Base-by-base conservation (phyloP, 805 yeast genomes). In the Clavispora phyllophila region DNA sequence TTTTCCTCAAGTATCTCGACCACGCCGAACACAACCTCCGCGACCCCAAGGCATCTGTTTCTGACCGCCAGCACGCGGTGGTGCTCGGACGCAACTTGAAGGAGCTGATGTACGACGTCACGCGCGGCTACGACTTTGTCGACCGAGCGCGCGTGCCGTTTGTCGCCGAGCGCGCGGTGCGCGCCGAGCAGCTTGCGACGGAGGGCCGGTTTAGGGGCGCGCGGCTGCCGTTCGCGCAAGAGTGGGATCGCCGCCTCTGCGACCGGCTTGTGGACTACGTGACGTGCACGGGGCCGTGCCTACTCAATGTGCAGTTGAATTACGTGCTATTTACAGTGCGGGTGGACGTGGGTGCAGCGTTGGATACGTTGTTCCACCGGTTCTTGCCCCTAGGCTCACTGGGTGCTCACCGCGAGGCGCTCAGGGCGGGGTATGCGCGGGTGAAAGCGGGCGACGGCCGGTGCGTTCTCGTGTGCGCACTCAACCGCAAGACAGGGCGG, bases 301-400 rank as follows among this genome's bases (percentile, higher is more conserved):
- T 70, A 34, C 47, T 61, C 22, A 67, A 66, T 39, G 44, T 70
- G 15, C 72, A 67, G 36, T 55, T 66, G 44, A 68, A 70, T 45
- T 70, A 58, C 43, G 55, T 64, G 9, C 51, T 68, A 31, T 68
- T 68, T 49, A 64, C 65, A 5, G 40, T 66, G 39, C 56, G 55
- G 15, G 53, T 68, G 17, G 65, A 68, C 45, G 39, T 61, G 8
- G 41, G 55, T 13, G 49, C 56, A 6, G 57, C 54, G 17, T 37
- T 64, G 33, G 63, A 63, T 36, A 37, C 40, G 15, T 24, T 44
- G 14, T 43, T 48, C 20, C 15, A 18, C 25, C 19, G 33, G 20
- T 34, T 39, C 24, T 18, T 45, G 24, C 39, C 25, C 14, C 41
- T 45, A 12, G 37, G n/a, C n/a, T n/a, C n/a, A n/a, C n/a, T n/a